Conservation (phyloP, 805 yeast genomes). For the Yarrowia deformans region DNA sequence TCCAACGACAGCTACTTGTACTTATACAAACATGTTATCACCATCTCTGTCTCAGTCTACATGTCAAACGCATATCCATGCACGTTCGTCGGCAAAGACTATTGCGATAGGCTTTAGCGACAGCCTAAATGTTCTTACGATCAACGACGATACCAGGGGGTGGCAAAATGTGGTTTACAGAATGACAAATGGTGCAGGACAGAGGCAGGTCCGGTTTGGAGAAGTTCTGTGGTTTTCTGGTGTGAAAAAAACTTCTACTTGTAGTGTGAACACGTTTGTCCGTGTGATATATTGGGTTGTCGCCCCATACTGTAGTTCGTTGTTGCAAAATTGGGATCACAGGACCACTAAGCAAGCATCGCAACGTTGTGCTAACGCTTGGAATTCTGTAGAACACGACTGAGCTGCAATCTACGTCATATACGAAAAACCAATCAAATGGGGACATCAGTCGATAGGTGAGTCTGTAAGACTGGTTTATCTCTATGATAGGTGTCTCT, state of each 20-base stretch:
- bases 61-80: not conserved
- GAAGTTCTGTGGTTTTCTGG: not conserved
- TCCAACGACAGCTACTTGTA: not conserved
- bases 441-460: too few species aligned
- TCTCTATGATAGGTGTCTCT: too few species aligned
- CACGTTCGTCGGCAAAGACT: constrained; percentile 10
- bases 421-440: too few species aligned
- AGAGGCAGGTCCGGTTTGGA: not conserved
- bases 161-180: not conserved
- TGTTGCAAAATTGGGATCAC: too few species aligned
- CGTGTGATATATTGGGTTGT: too few species aligned
- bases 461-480: too few species aligned
- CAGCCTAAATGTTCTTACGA: not conserved
- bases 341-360: too few species aligned
- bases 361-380: too few species aligned
- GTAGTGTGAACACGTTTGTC: too few species aligned
- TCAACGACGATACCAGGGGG: not conserved
- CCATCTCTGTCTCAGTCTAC: not conserved
- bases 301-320: too few species aligned
- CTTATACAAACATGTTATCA: not conserved
- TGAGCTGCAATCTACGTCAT: too few species aligned
- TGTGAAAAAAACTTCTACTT: not conserved
- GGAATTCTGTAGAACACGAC: too few species aligned
- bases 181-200: constrained; percentile 2
- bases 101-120: constrained; percentile 1